A percentile compares a stretch with the other conserved stretches of the same genome.
Evolutionary conservation across 352 stramenopile genomes (phyloP).

Genomic region (Pythium dissotocum): DNA sequence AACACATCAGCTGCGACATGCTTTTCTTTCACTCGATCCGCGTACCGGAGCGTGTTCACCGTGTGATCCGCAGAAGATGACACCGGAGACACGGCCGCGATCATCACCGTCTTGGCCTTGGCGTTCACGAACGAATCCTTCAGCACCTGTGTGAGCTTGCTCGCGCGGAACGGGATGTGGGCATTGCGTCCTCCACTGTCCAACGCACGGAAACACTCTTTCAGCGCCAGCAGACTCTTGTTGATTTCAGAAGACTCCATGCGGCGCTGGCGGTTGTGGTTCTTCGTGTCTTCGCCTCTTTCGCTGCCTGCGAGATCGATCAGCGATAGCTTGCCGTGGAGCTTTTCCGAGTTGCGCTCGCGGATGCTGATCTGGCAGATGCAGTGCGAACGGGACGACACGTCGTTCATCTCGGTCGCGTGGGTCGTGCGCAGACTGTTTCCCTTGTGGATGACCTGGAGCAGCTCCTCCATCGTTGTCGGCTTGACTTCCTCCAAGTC

Average conservation of each 20-base stretch:
- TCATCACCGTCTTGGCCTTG: conserved; percentile 96
- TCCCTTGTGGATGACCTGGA: conserved; percentile 92
- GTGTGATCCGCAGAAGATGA: conserved; percentile 95
- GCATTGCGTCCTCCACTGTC: conserved; percentile 87
- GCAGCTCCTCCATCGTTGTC: conserved; percentile 83
- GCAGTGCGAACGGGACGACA: conserved; percentile 93
- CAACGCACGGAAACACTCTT: conserved; percentile 96
- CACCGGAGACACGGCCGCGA: conserved; percentile 93
- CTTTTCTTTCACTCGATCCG: conserved; percentile 97
- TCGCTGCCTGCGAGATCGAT: conserved; percentile 97
- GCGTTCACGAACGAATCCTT: conserved; percentile 97
- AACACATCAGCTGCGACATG: conserved; percentile 73
- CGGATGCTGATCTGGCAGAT: conserved; percentile 94
- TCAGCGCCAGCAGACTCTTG: conserved; percentile 95
- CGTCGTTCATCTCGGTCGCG: conserved; percentile 96
- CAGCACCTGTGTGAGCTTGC: conserved; percentile 97
- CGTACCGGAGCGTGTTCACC: conserved; percentile 97
- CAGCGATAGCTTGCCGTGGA: conserved; percentile 92
- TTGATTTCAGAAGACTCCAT: conserved; percentile 98
- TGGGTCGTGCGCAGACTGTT: conserved; percentile 95
- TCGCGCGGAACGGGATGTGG: conserved; percentile 95
- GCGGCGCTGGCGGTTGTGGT: conserved; percentile 90
- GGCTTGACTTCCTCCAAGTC: conserved; percentile 94
- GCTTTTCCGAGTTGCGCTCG: conserved; percentile 40
- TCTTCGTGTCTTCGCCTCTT: conserved; percentile 94